Percentiles rank a stretch among this genome's conserved stretches.
These are phyloP conservation scores for Amphibolis antarctica DNA, from an alignment of 106 monocot genomes.

Conservation along the genomic window DNA sequence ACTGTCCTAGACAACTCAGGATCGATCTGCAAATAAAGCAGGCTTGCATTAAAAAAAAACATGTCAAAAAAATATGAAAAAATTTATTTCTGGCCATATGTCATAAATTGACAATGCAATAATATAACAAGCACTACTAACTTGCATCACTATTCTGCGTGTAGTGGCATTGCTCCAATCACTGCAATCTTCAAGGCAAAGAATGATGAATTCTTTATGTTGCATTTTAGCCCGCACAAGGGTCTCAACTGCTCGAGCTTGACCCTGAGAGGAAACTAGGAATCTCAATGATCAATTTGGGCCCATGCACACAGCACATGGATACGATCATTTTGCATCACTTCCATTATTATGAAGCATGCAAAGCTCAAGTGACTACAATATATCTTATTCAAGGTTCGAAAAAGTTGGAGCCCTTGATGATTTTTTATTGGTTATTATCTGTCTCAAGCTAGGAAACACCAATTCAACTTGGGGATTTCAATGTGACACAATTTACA, in stretches of 20 bases:
- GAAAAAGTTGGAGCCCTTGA: too few species aligned
- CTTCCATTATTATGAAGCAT: too few species aligned
- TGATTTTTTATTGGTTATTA: too few species aligned
- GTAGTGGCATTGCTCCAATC: conserved; percentile 96
- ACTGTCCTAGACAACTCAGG: conserved; percentile 83
- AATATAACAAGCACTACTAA: conserved; percentile 20
- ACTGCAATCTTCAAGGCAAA: conserved; percentile 82
- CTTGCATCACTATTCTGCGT: conserved; percentile 78
- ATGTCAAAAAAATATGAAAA: not conserved
- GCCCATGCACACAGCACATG: too few species aligned
- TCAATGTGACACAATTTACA: too few species aligned
- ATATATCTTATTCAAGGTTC: too few species aligned
- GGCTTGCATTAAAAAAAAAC: conserved; percentile 1
- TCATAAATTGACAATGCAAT: not conserved
- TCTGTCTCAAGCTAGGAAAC: too few species aligned
- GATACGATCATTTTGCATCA: too few species aligned
- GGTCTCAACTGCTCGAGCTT: conserved; percentile 75
- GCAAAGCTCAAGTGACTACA: too few species aligned
- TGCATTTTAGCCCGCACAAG: conserved; percentile 87
- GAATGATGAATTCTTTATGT: conserved; percentile 70
- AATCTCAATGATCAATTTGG: too few species aligned
- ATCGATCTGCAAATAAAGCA: conserved; percentile 44
- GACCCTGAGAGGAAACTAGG: conserved; percentile 32
- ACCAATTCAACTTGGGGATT: too few species aligned
- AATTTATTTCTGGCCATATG: too few species aligned